A percentile compares a stretch with the other conserved stretches of the same genome.
Conservation (phyloP, 352 stramenopile genomes). For the Phytophthora foliorum region DNA sequence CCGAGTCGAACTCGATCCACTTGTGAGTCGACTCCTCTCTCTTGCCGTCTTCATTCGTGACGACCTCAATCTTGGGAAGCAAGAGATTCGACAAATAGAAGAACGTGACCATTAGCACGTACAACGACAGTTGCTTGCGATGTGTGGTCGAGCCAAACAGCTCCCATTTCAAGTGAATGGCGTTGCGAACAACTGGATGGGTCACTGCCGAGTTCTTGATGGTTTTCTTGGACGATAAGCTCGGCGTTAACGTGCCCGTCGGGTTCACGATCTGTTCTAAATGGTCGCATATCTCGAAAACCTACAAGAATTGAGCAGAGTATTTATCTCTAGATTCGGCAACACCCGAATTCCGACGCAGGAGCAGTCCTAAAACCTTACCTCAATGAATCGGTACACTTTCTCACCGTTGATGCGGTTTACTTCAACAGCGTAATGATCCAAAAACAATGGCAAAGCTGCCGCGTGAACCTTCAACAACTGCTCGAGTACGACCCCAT, state of each 20-base stretch:
- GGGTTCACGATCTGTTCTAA: constrained; percentile 55
- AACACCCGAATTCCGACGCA: background rate
- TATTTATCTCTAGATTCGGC: background rate
- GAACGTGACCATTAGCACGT: constrained; percentile 59
- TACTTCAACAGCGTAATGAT: constrained; percentile 58
- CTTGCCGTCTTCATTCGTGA: constrained; percentile 37
- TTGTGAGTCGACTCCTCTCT: constrained; percentile 39
- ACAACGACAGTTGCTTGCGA: constrained; percentile 53
- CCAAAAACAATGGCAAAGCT: constrained; percentile 51
- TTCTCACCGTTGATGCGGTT: constrained; percentile 62
- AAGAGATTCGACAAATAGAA: constrained; percentile 68
- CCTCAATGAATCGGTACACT: constrained; percentile 55
- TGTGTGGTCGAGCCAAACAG: constrained; percentile 51
- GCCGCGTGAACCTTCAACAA: constrained; percentile 51
- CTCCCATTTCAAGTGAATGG: constrained; percentile 65
- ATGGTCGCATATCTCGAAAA: constrained; percentile 52
- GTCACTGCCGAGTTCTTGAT: constrained; percentile 50
- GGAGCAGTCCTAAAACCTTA: constrained; percentile 17
- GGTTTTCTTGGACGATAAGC: constrained; percentile 43
- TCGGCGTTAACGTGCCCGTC: constrained; percentile 33
- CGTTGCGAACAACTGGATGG: constrained; percentile 61
- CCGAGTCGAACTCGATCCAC: constrained; percentile 53
- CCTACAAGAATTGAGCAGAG: constrained; percentile 23
- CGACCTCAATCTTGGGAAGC: constrained; percentile 52
- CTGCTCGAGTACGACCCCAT: constrained; percentile 48